Evolutionary conservation across 805 yeast species (phyloP).

Genomic region (Wickerhamomyces canadensis): DNA sequence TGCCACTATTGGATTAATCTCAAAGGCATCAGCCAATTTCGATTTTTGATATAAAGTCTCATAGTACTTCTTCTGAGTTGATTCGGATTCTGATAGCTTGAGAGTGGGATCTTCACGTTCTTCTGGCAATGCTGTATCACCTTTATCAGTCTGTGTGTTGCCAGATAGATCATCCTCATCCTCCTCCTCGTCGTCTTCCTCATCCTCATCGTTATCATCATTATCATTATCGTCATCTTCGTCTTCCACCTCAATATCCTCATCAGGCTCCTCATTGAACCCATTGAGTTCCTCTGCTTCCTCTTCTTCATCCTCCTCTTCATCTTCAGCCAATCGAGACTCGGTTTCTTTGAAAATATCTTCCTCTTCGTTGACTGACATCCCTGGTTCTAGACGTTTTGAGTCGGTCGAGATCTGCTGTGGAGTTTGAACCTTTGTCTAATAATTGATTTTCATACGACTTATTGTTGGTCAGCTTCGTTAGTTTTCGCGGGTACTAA

Average conservation of each 20-base stretch:
- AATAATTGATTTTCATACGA: too few species aligned
- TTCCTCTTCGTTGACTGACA: constrained; percentile 9
- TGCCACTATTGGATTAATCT: constrained; percentile 81
- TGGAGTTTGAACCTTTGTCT: too few species aligned
- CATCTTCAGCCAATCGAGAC: constrained; percentile 22
- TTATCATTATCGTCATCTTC: constrained; percentile 12
- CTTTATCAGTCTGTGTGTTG: constrained; percentile 2
- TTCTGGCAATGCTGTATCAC: constrained; percentile 18
- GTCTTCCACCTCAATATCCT: constrained; percentile 18
- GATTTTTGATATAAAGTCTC: constrained; percentile 39
- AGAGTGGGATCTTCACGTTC: constrained; percentile 8
- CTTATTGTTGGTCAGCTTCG: too few species aligned
- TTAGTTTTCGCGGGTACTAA: too few species aligned
- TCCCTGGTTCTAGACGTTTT: too few species aligned
- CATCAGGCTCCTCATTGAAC: constrained; percentile 19
- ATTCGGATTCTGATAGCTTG: constrained; percentile 7
- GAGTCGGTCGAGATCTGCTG: background rate
- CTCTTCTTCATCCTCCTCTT: constrained; percentile 24
- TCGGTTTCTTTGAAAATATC: constrained; percentile 21
- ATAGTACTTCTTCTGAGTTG: constrained; percentile 20
- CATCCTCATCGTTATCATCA: constrained; percentile 5
- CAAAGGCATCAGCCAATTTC: constrained; percentile 48
- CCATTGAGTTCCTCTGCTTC: constrained; percentile 20
- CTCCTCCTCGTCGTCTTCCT: constrained; percentile 3
- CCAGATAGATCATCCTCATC: constrained; percentile 3